Evolutionary conservation across 768 basidiomycete species (phyloP).

Genomic region (Candolleomyces aberdarensis): DNA sequence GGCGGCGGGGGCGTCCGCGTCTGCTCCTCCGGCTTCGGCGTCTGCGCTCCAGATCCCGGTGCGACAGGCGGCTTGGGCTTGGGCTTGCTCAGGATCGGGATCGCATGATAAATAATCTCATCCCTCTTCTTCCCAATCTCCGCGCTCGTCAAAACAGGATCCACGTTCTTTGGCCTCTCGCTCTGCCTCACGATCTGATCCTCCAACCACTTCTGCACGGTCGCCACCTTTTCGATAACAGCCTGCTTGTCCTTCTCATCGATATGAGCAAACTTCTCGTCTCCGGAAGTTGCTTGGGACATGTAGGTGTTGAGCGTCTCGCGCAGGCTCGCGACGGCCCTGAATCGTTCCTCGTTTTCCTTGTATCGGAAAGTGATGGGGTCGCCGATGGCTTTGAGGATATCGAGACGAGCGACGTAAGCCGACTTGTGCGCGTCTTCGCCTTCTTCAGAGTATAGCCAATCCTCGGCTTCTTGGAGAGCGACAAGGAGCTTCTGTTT

Average conservation of each 20-base stretch:
- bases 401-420: conserved; percentile 83
- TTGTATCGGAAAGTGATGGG: conserved; percentile 80
- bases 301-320: conserved; percentile 88
- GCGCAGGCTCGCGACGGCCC: conserved; percentile 70
- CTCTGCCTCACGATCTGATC: conserved; percentile 85
- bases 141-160: conserved; percentile 74
- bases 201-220: conserved; percentile 92
- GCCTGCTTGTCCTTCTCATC: conserved; percentile 82
- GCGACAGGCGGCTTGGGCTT: conserved; percentile 73
- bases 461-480: conserved; percentile 84
- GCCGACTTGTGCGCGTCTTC: conserved; percentile 95
- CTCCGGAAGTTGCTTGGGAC: conserved; percentile 73
- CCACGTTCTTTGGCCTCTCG: conserved; percentile 85
- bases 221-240: conserved; percentile 88
- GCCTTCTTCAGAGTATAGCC: conserved; percentile 96
- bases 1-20: conserved; percentile 30
- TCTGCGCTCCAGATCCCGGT: conserved; percentile 32
- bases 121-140: conserved; percentile 92
- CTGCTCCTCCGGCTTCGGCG: conserved; percentile 71
- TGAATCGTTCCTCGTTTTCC: conserved; percentile 79
- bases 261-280: conserved; percentile 89
- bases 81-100: conserved; percentile 86
- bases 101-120: conserved; percentile 86
- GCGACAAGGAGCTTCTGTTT: conserved; percentile 71
- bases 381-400: conserved; percentile 83